Evolutionary conservation across 257 asterid species (phyloP).

Genomic region (Nicotiana tabacum): DNA sequence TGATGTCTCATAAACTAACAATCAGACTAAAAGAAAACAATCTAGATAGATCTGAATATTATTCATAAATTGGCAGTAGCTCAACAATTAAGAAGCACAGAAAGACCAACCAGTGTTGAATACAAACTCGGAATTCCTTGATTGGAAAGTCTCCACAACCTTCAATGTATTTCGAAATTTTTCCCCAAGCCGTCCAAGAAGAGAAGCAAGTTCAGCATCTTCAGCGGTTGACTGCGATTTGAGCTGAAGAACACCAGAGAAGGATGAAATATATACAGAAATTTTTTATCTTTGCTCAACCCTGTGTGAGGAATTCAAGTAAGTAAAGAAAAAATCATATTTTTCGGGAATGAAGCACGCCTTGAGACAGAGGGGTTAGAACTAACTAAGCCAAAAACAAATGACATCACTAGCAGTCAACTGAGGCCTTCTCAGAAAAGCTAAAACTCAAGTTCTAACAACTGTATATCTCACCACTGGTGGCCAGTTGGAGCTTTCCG

Average conservation of each 20-base stretch:
- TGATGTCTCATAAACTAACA: background rate
- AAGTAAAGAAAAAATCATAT: background rate
- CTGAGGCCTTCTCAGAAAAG: background rate
- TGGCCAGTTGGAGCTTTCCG: conserved; percentile 68
- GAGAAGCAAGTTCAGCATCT: conserved; percentile 47
- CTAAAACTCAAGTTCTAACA: conserved; percentile 10
- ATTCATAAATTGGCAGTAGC: background rate
- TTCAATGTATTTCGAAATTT: conserved; percentile 51
- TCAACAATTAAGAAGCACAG: background rate
- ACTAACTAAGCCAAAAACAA: background rate
- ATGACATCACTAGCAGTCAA: conserved; percentile 6
- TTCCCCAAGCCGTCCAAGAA: conserved; percentile 49
- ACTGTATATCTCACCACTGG: conserved; percentile 40
- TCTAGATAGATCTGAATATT: background rate
- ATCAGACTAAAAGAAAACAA: background rate
- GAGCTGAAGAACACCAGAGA: conserved; percentile 38
- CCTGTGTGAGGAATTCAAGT: background rate
- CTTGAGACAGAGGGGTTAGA: background rate
- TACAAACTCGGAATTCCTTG: conserved; percentile 71
- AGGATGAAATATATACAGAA: background rate
- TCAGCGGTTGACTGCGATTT: conserved; percentile 42
- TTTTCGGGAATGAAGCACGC: background rate
- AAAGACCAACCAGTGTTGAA: conserved; percentile 69
- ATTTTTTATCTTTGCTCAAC: background rate
- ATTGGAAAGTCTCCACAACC: conserved; percentile 56